A percentile compares a stretch with the other conserved stretches of the same genome.
phyloP scores from a whole-genome alignment of 2,329 filamentous ascomycete genomes.

The Mycocentrospora acerina region DNA sequence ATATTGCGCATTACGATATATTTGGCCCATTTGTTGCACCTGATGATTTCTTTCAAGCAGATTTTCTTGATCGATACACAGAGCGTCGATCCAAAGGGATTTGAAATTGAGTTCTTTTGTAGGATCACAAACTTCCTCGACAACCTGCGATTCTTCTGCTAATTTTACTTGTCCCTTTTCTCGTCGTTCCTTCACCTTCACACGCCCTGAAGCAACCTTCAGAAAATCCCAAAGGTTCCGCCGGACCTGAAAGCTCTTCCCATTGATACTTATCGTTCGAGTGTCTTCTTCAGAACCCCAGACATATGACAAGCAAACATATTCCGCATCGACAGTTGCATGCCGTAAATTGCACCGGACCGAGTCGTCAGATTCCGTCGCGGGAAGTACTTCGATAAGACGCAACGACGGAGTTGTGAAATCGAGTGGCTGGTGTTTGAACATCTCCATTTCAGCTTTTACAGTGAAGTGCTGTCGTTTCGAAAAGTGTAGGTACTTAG shows the following conservation, averaged over 20 bases:
- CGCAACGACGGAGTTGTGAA: too few species aligned
- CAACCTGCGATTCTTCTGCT: too few species aligned
- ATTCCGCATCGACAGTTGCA: not conserved
- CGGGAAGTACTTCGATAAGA: too few species aligned
- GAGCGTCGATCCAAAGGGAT: constrained; percentile 10
- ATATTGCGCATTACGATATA: constrained; percentile 2
- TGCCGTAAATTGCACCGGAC: constrained; percentile 1
- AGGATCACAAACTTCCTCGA: too few species aligned
- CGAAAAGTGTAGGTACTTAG: too few species aligned
- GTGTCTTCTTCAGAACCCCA: not conserved
- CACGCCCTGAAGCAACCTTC: too few species aligned
- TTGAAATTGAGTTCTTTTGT: too few species aligned
- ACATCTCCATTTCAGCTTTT: too few species aligned
- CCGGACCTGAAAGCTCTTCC: not conserved
- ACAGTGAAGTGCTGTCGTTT: too few species aligned
- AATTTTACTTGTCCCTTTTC: not conserved
- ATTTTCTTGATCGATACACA: constrained; percentile 10
- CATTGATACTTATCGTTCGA: constrained; percentile 1
- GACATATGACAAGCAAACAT: constrained; percentile 6
- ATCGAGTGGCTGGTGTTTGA: too few species aligned
- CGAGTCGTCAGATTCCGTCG: too few species aligned
- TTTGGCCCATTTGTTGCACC: constrained; percentile 6
- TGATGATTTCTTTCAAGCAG: constrained; percentile 4
- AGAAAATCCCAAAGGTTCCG: constrained; percentile 12
- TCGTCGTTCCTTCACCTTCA: too few species aligned